Conservation (phyloP, 768 basidiomycete species). For the Tricholoma furcatifolium region DNA sequence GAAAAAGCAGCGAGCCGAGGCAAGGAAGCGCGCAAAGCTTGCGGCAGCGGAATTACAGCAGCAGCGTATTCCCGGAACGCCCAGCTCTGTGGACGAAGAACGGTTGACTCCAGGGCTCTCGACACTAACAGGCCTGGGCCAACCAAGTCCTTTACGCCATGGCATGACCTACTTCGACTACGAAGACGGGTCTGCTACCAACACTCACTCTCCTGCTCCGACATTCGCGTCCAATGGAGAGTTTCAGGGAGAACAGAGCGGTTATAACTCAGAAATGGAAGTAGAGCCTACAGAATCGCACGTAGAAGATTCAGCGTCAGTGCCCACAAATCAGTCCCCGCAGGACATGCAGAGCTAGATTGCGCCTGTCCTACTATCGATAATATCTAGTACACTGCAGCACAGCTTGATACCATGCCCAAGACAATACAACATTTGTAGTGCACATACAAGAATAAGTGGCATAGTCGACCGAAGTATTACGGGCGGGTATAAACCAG, state of each 20-base stretch:
- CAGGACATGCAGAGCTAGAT: constrained; percentile 2
- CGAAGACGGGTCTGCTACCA: constrained; percentile 28
- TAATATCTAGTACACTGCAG: neutral
- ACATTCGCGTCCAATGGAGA: constrained; percentile 52
- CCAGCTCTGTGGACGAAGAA: constrained; percentile 20
- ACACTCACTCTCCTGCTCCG: constrained; percentile 48
- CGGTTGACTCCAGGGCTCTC: constrained; percentile 13
- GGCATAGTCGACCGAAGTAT: neutral
- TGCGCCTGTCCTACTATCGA: neutral
- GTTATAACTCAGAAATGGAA: constrained; percentile 51
- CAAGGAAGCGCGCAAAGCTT: constrained; percentile 48
- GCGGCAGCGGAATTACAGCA: constrained; percentile 21
- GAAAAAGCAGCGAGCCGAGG: constrained; percentile 51
- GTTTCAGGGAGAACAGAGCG: constrained; percentile 47
- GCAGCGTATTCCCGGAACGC: constrained; percentile 14
- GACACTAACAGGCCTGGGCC: constrained; percentile 13
- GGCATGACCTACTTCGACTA: constrained; percentile 37
- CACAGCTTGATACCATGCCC: neutral
- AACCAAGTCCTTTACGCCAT: constrained; percentile 43
- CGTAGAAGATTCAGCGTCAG: constrained; percentile 3
- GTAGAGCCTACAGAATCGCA: constrained; percentile 18
- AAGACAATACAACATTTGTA: neutral
- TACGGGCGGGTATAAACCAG: too few relatives aligned
- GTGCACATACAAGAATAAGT: constrained; percentile 2
- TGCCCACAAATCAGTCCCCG: constrained; percentile 8